Evolutionary conservation across 2,329 filamentous ascomycete genomes (phyloP).

Genomic region (Trichophyton verrucosum): DNA sequence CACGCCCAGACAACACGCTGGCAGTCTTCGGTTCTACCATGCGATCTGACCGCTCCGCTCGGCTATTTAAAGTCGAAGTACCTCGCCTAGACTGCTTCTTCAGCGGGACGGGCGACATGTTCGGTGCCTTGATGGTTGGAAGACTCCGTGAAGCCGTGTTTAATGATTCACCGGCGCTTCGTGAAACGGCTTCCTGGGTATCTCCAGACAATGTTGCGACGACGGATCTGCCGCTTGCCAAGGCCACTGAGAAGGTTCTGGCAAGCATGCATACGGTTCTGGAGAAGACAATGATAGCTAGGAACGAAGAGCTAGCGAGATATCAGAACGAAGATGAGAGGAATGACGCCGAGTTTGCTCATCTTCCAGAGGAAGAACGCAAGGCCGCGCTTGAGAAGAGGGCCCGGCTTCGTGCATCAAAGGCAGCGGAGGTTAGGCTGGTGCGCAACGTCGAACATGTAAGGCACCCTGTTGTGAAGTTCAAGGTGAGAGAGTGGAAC

Average conservation of each 20-base stretch:
- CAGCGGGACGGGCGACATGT: constrained; percentile 96
- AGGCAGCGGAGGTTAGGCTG: constrained; percentile 78
- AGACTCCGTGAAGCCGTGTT: constrained; percentile 72
- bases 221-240: constrained; percentile 66
- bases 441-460: constrained; percentile 62
- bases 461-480: constrained; percentile 51
- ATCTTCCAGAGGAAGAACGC: constrained; percentile 30
- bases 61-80: constrained; percentile 81
- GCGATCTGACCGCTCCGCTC: constrained; percentile 48
- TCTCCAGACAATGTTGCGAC: constrained; percentile 59
- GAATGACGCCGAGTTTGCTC: constrained; percentile 5
- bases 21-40: constrained; percentile 68
- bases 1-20: constrained; percentile 34
- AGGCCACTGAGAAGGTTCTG: constrained; percentile 72
- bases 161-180: constrained; percentile 42
- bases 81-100: constrained; percentile 88
- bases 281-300: constrained; percentile 51
- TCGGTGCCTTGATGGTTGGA: constrained; percentile 78
- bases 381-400: constrained; percentile 41
- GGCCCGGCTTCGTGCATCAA: constrained; percentile 57
- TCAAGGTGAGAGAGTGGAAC: constrained; percentile 38
- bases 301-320: constrained; percentile 49
- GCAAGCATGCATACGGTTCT: constrained; percentile 87
- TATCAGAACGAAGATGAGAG: constrained; percentile 16
- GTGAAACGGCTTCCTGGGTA: constrained; percentile 54